Base-by-base conservation (phyloP, 1,284 basidiomycete genomes). In the Rhodotorula sp. region DNA sequence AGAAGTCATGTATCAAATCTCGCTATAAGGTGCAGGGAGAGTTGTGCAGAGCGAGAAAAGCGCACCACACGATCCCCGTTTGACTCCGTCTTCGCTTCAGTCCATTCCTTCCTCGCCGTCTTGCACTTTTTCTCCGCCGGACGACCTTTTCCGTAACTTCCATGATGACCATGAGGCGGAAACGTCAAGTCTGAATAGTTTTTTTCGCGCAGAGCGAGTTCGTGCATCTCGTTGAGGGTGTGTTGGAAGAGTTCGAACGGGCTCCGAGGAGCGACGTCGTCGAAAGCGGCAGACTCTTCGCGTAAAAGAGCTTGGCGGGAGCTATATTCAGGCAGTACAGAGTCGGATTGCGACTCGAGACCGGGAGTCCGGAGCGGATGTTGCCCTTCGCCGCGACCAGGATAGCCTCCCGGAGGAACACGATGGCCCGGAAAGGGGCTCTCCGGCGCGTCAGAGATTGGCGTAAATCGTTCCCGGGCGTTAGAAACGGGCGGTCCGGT, bases 331-430 rank as follows among this genome's bases (percentile, higher is more conserved):
- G 37, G 37, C 37, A 12, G 37, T 37, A 12, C 37, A 14, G 10
- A 42, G 37, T 42, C 10, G 10, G 37, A 14, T 12, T 42, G 37
- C 14, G 37, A 26, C 45, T 2, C 20, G 45, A 26, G 4, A 29
- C 24, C 26, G 42, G 17, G 3, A 15, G 30, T 48, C 24, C 61
- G 51, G 20, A 14, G 51, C 42, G 46, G 29, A 20, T 33, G 14
- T 42, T 14, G 33, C 4, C 3, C 48, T 15, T 29, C 59, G 33
- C 10, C 17, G 55, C 17, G 53, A 20, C n/a, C 37, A 6, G 53
- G 66, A 26, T 62, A 67, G 3, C 60, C 66, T 7, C 66, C 66
- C 4, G 66, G 66, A 12, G 60, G 66, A n/a, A 62, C 45, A 48
- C 66, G 60, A 48, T 51, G 42, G 2, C 60, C 66, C 14, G 60